These are phyloP conservation scores for Metarhizium brunneum DNA, from an alignment of 2,329 filamentous ascomycete genomes.

Conservation along the genomic window DNA sequence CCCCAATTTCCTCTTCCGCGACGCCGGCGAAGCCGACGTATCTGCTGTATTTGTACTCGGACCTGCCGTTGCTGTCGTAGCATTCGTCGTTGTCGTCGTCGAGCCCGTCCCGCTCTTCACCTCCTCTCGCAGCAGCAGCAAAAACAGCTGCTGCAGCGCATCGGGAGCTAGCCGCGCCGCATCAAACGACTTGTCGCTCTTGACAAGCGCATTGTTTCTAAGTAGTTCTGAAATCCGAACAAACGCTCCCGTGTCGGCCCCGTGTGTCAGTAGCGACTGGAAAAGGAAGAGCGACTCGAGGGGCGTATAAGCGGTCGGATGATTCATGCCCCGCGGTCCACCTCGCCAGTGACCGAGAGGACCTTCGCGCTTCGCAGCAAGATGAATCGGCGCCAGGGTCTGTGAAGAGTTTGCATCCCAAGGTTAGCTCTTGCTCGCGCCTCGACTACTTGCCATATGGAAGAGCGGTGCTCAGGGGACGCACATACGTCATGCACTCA, in stretches of 20 bases:
- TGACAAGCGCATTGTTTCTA: constrained; percentile 63
- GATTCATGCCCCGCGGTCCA: constrained; percentile 46
- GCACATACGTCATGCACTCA: constrained; percentile 16
- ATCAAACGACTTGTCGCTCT: constrained; percentile 63
- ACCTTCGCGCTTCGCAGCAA: constrained; percentile 41
- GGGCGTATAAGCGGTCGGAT: constrained; percentile 60
- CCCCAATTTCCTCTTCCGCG: constrained; percentile 67
- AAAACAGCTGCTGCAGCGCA: constrained; percentile 69
- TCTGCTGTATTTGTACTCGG: constrained; percentile 19
- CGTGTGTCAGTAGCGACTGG: constrained; percentile 64
- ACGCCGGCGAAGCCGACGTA: constrained; percentile 41
- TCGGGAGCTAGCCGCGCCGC: constrained; percentile 64
- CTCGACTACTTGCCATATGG: background rate
- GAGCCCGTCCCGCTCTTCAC: constrained; percentile 39
- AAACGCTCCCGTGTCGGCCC: constrained; percentile 58
- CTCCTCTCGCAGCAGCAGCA: constrained; percentile 68
- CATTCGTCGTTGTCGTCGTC: background rate
- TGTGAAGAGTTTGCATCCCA: constrained; percentile 5
- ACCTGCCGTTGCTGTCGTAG: background rate
- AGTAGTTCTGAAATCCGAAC: constrained; percentile 64
- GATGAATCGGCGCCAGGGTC: constrained; percentile 48
- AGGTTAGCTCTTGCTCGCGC: background rate
- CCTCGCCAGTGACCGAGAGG: constrained; percentile 48
- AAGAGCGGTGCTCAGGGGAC: background rate
- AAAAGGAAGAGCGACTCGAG: constrained; percentile 83